Conservation (phyloP, 2,329 filamentous ascomycete species). For the Uncinocarpus reesii region DNA sequence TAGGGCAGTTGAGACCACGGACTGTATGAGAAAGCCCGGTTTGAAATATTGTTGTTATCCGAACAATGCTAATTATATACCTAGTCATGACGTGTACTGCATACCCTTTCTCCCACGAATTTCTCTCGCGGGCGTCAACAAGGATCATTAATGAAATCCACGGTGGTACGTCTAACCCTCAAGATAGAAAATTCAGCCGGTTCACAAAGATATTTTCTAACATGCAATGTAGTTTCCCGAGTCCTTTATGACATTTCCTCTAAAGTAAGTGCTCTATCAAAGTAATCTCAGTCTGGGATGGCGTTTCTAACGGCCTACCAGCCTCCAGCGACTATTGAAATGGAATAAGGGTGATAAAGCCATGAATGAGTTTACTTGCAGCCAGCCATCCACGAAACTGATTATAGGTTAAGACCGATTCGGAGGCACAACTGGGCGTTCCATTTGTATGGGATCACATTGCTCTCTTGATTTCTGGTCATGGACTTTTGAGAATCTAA, state of each 20-base stretch:
- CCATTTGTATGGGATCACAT: no score
- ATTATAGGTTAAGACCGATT: no score
- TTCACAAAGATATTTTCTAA: neutral
- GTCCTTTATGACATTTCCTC: constrained; percentile 43
- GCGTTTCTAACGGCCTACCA: neutral
- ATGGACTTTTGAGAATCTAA: no score
- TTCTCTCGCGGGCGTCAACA: constrained; percentile 53
- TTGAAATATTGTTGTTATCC: no score
- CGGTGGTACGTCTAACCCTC: constrained; percentile 32
- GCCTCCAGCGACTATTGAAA: constrained; percentile 61
- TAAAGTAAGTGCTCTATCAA: neutral
- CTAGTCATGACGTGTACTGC: neutral
- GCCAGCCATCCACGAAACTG: no score
- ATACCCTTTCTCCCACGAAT: neutral
- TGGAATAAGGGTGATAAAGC: constrained; percentile 48
- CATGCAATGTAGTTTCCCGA: constrained; percentile 42
- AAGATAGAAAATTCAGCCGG: no score
- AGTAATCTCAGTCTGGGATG: no score
- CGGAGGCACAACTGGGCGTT: no score
- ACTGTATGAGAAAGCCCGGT: constrained; percentile 68
- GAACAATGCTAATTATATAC: constrained; percentile 47
- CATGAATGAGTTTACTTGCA: neutral
- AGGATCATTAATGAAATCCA: constrained; percentile 67
- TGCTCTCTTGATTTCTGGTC: no score
- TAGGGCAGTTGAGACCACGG: constrained; percentile 50